phyloP scores from a whole-genome alignment of 2,329 filamentous ascomycete genomes.

The Hymenoscyphus scutula region DNA sequence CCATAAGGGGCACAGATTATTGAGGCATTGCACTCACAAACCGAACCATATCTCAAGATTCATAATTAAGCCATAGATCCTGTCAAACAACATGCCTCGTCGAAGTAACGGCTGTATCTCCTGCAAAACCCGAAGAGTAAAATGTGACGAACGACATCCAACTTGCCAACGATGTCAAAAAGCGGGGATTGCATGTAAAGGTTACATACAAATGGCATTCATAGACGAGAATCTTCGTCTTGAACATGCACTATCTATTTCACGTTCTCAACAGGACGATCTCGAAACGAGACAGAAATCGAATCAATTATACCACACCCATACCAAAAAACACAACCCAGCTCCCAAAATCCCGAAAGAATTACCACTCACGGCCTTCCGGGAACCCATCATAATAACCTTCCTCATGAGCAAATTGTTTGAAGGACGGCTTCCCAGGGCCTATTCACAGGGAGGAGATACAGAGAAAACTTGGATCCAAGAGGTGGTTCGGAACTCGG shows the following conservation, averaged over 20 bases:
- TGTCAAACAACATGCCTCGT: not conserved
- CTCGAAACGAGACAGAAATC: not conserved
- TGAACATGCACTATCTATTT: not conserved
- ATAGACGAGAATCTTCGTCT: not conserved
- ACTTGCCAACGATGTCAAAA: not conserved
- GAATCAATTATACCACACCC: not conserved
- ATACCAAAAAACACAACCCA: not conserved
- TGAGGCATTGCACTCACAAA: too few species aligned
- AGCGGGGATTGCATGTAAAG: not conserved
- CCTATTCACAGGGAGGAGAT: not conserved
- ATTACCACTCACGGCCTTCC: not conserved
- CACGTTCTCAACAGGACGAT: not conserved
- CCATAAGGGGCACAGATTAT: too few species aligned
- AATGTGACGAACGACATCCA: not conserved
- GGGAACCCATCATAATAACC: not conserved
- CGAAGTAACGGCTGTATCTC: not conserved
- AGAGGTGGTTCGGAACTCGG: not conserved
- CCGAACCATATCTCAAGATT: too few species aligned
- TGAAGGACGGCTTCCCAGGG: not conserved
- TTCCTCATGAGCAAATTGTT: not conserved
- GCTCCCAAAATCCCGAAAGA: not conserved
- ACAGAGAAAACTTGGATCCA: not conserved
- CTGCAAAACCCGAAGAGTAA: slow-evolving; percentile 1
- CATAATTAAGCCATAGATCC: too few species aligned
- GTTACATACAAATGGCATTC: not conserved